These are phyloP conservation scores for Lactarius hatsudake DNA, from an alignment of 768 basidiomycete species.

Conservation along the genomic window DNA sequence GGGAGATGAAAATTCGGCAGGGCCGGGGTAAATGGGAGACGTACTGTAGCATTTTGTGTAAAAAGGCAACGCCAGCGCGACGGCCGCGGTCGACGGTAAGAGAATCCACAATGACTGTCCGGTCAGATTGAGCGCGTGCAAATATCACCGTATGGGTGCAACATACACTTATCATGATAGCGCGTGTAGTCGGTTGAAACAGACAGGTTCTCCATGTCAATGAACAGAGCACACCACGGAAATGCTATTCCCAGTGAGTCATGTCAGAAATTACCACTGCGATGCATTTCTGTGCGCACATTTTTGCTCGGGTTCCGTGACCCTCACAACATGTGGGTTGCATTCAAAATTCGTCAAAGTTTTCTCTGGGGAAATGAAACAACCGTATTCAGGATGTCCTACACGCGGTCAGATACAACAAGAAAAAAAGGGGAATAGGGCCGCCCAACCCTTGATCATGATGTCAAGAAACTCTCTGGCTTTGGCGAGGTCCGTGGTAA, in stretches of 20 bases:
- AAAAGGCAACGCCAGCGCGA: constrained; percentile 61
- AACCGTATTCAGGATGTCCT: constrained; percentile 95
- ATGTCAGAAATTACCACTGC: neutral
- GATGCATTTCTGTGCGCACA: constrained; percentile 28
- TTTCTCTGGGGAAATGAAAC: constrained; percentile 85
- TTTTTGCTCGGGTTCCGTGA: constrained; percentile 46
- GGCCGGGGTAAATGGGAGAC: constrained; percentile 29
- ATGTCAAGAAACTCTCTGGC: constrained; percentile 68
- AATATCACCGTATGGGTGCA: neutral
- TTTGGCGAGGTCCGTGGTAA: constrained; percentile 61
- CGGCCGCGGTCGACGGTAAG: constrained; percentile 69
- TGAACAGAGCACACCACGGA: constrained; percentile 89
- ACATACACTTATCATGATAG: constrained; percentile 58
- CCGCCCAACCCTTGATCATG: constrained; percentile 65
- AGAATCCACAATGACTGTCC: constrained; percentile 59
- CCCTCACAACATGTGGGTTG: constrained; percentile 50
- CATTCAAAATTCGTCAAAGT: constrained; percentile 85
- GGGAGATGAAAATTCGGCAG: constrained; percentile 1
- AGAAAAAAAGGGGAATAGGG: neutral
- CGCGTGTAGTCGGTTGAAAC: constrained; percentile 77
- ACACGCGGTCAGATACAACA: neutral
- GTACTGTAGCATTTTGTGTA: constrained; percentile 73
- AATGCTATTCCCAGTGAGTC: constrained; percentile 52
- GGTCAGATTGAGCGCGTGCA: neutral
- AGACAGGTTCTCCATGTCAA: constrained; percentile 74